Evolutionary conservation across 2,329 filamentous ascomycete species (phyloP).

Genomic region (Arthrobotrys iridis): DNA sequence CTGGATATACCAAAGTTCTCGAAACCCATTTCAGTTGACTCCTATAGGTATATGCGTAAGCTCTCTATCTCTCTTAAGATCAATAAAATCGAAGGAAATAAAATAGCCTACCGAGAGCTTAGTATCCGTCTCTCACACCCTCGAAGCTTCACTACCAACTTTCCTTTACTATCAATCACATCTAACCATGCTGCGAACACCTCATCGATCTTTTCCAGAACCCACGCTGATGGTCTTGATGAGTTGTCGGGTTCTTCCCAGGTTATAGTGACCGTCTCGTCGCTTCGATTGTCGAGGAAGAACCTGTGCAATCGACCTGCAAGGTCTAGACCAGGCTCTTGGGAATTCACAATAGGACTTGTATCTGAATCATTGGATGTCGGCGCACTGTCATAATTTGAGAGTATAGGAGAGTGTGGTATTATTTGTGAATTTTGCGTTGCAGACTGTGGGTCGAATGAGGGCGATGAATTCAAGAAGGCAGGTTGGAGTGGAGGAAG

Average conservation of each 20-base stretch:
- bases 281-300: constrained; percentile 11
- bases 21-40: constrained; percentile 20
- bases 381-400: neutral
- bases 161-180: constrained; percentile 24
- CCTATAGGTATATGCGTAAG: neutral
- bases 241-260: constrained; percentile 44
- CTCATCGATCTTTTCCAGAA: constrained; percentile 41
- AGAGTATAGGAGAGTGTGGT: constrained; percentile 4
- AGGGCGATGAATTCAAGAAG: neutral
- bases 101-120: constrained; percentile 4
- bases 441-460: neutral
- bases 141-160: constrained; percentile 30
- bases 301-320: constrained; percentile 8
- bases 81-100: neutral
- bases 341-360: neutral
- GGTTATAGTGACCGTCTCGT: constrained; percentile 5
- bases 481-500: neutral
- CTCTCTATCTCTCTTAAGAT: neutral
- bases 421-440: constrained; percentile 28
- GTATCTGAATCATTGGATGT: neutral
- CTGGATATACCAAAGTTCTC: constrained; percentile 44
- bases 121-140: constrained; percentile 13
- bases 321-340: constrained; percentile 9
- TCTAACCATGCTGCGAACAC: constrained; percentile 32
- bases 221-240: constrained; percentile 28